These are phyloP conservation scores for Chrysoporthe austroafricana DNA, from an alignment of 2,329 filamentous ascomycete genomes.

Conservation along the genomic window DNA sequence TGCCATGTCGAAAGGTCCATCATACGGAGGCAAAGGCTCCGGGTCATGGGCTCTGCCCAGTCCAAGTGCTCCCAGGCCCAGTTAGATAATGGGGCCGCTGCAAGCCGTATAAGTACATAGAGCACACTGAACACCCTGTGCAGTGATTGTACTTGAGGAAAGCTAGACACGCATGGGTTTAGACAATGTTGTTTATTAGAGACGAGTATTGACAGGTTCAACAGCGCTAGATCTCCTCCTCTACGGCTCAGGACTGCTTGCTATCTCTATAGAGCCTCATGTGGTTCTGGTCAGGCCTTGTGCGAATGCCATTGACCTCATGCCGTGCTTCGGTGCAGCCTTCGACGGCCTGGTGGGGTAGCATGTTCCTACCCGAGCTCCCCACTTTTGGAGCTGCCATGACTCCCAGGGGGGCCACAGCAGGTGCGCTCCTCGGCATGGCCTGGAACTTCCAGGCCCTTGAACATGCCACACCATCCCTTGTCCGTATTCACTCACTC, in stretches of 20 bases:
- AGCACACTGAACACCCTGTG: background rate
- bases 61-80: background rate
- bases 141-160: background rate
- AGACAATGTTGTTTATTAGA: background rate
- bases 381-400: conserved; percentile 11
- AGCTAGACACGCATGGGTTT: background rate
- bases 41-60: background rate
- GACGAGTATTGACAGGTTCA: background rate
- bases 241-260: background rate
- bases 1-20: background rate
- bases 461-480: background rate
- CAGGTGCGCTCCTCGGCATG: conserved; percentile 13
- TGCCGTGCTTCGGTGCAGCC: background rate
- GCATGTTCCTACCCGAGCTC: conserved; percentile 2
- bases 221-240: too few species aligned
- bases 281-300: background rate
- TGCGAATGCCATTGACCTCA: background rate
- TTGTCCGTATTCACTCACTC: background rate
- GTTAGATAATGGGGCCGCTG: too few species aligned
- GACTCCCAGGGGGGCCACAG: conserved; percentile 29
- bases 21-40: background rate
- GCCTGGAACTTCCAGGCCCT: background rate
- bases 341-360: background rate
- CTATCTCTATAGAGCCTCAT: background rate
- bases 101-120: too few species aligned